Percentiles rank a stretch among this genome's conserved stretches.
These are phyloP conservation scores for Kwoniella shandongensis DNA, from an alignment of 768 basidiomycete species.

Conservation along the genomic window DNA sequence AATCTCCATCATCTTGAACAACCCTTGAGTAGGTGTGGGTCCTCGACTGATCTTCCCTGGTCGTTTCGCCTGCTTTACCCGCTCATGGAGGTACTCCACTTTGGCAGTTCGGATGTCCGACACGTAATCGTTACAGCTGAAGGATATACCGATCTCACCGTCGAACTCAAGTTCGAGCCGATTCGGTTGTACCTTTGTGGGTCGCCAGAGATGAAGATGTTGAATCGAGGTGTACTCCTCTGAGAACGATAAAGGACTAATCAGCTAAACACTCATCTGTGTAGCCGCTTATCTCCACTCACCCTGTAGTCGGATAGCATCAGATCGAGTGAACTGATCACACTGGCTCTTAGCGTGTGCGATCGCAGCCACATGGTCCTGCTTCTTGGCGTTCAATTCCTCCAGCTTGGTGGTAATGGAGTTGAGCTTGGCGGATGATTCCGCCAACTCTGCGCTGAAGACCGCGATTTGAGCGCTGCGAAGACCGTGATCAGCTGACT, in stretches of 20 bases:
- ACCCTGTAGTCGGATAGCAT: constrained; percentile 49
- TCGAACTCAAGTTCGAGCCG: constrained; percentile 32
- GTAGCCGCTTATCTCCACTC: no score
- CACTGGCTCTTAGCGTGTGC: constrained; percentile 42
- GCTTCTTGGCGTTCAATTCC: constrained; percentile 37
- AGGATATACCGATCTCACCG: constrained; percentile 33
- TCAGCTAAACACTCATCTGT: background rate
- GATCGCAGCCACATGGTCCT: constrained; percentile 40
- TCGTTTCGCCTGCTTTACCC: background rate
- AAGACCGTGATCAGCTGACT: background rate
- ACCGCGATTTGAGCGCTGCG: constrained; percentile 45
- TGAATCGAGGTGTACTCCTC: constrained; percentile 50
- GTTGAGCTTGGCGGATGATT: constrained; percentile 41
- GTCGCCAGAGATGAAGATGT: constrained; percentile 45
- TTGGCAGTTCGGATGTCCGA: constrained; percentile 24
- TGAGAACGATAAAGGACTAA: constrained; percentile 11
- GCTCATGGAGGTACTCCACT: constrained; percentile 28
- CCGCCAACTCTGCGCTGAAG: constrained; percentile 46
- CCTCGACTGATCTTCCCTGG: constrained; percentile 14
- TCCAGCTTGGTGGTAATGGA: constrained; percentile 42
- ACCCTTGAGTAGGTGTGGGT: constrained; percentile 19
- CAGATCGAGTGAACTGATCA: constrained; percentile 51
- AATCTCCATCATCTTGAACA: constrained; percentile 37
- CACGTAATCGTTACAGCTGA: constrained; percentile 26
- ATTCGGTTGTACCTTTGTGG: constrained; percentile 15